Conservation (phyloP, 2,329 filamentous ascomycete genomes). For the Botrytis porri region DNA sequence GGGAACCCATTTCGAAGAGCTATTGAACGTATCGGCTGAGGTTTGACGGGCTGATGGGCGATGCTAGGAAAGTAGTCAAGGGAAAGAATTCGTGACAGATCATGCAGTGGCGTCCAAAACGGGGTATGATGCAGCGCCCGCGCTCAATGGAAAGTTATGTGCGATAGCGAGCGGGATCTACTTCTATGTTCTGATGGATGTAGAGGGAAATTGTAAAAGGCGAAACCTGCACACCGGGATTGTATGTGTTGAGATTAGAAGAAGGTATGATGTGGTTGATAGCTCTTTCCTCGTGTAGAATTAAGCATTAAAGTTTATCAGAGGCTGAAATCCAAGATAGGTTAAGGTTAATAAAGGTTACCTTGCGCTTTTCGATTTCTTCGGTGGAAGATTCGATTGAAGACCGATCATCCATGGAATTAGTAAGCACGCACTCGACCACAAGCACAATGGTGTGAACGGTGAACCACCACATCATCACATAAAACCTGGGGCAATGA, state of each 20-base stretch:
- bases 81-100: constrained; percentile 36
- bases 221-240: constrained; percentile 36
- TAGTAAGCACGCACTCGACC: constrained; percentile 7
- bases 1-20: constrained; percentile 46
- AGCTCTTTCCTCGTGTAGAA: constrained; percentile 11
- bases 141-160: constrained; percentile 36
- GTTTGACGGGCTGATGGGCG: constrained; percentile 38
- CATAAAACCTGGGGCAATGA: not conserved
- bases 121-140: constrained; percentile 36
- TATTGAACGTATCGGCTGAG: constrained; percentile 32
- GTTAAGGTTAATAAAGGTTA: constrained; percentile 11
- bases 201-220: constrained; percentile 31
- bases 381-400: constrained; percentile 1
- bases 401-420: not conserved
- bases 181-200: constrained; percentile 23
- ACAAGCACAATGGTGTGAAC: not conserved
- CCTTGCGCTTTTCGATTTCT: constrained; percentile 4
- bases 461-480: not conserved
- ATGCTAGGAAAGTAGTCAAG: constrained; percentile 32
- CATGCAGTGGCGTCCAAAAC: constrained; percentile 37
- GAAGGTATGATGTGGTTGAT: constrained; percentile 12
- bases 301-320: constrained; percentile 17
- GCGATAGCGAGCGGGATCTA: constrained; percentile 21
- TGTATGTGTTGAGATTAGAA: constrained; percentile 1
- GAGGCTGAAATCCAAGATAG: constrained; percentile 15